Percentiles rank a stretch among this genome's conserved stretches.
These are phyloP conservation scores for Cenococcum geophilum DNA, from an alignment of 495 filamentous ascomycete genomes.

Conservation along the genomic window DNA sequence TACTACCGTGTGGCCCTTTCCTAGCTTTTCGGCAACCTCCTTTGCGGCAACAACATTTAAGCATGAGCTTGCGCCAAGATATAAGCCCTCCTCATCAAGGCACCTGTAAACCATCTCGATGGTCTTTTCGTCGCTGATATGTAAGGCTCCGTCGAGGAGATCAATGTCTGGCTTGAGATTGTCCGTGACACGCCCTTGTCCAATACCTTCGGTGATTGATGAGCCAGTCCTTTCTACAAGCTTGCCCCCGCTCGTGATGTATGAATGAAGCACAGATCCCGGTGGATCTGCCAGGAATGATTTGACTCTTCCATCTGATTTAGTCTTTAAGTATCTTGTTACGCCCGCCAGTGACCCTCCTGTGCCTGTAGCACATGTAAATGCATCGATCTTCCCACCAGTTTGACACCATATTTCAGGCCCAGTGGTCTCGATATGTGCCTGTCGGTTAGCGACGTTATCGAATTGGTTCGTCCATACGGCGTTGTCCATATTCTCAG, in stretches of 20 bases:
- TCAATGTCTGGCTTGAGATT: constrained; percentile 82
- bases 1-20: constrained; percentile 84
- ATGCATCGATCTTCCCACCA: constrained; percentile 77
- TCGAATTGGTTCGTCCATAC: constrained; percentile 99
- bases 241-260: constrained; percentile 79
- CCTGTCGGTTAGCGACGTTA: constrained; percentile 86
- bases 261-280: constrained; percentile 84
- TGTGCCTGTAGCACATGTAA: constrained; percentile 92
- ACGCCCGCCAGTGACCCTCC: constrained; percentile 86
- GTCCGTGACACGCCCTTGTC: constrained; percentile 92
- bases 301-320: constrained; percentile 74
- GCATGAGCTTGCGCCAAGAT: constrained; percentile 87
- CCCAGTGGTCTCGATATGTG: constrained; percentile 93
- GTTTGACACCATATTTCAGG: constrained; percentile 98
- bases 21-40: constrained; percentile 86
- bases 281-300: constrained; percentile 89
- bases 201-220: constrained; percentile 96
- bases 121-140: constrained; percentile 85
- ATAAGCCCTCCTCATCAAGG: constrained; percentile 92
- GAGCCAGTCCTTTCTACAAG: constrained; percentile 74
- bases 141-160: constrained; percentile 76
- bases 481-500: constrained; percentile 76
- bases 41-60: constrained; percentile 94
- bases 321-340: constrained; percentile 83
- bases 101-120: constrained; percentile 98